These are phyloP conservation scores for Xylariaceae sp. DNA, from an alignment of 2,329 filamentous ascomycete species.

Conservation along the genomic window DNA sequence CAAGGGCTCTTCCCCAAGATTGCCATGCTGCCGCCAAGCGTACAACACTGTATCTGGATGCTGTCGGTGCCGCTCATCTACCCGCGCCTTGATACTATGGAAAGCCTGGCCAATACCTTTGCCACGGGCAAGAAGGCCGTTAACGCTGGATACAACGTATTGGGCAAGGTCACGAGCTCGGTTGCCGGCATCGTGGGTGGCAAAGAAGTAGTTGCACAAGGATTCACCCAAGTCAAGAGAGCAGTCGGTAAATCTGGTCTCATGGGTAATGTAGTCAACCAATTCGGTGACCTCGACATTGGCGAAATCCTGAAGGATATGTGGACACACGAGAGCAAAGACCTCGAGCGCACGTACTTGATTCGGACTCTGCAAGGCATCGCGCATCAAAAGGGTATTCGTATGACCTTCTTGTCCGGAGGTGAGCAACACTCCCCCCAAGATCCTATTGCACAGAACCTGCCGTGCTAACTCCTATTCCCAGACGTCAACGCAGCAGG, in stretches of 20 bases:
- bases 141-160: conserved; percentile 91
- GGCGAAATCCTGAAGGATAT: conserved; percentile 92
- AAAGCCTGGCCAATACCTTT: conserved; percentile 85
- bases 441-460: not conserved
- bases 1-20: conserved; percentile 97
- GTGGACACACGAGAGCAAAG: conserved; percentile 98
- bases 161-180: conserved; percentile 91
- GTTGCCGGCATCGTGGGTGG: conserved; percentile 94
- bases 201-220: conserved; percentile 86
- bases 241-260: conserved; percentile 92
- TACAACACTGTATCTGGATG: conserved; percentile 98
- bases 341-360: conserved; percentile 92
- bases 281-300: conserved; percentile 93
- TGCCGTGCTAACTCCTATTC: not conserved
- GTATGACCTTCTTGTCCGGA: conserved; percentile 95
- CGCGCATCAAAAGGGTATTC: conserved; percentile 86
- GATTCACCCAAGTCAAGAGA: conserved; percentile 93
- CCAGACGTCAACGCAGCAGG: conserved; percentile 82
- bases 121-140: conserved; percentile 95
- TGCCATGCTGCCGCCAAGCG: conserved; percentile 80
- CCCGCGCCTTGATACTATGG: conserved; percentile 84
- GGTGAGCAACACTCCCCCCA: conserved; percentile 42
- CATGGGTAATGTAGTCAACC: conserved; percentile 93
- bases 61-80: conserved; percentile 87
- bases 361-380: conserved; percentile 96